These are phyloP conservation scores for Stachybotrys elegans DNA, from an alignment of 2,329 filamentous ascomycete species.

Conservation along the genomic window DNA sequence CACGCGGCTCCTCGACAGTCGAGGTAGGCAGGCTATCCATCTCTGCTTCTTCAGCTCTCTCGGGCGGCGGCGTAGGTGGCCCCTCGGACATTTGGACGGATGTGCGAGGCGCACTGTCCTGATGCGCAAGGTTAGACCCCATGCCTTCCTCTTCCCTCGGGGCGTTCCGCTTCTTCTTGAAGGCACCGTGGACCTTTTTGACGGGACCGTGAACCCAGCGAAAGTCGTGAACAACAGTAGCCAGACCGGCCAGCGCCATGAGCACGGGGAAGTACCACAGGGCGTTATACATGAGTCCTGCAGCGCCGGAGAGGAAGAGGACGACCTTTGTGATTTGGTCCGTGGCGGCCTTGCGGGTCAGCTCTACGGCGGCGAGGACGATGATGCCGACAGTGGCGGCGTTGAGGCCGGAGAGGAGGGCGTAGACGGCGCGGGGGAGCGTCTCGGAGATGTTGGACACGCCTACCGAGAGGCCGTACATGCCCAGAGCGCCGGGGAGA, in stretches of 20 bases:
- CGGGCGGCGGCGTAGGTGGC: not conserved
- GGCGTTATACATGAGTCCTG: conserved; percentile 65
- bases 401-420: conserved; percentile 66
- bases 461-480: conserved; percentile 63
- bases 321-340: conserved; percentile 58
- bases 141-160: not conserved
- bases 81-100: not conserved
- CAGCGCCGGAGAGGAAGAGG: conserved; percentile 58
- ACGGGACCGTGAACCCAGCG: conserved; percentile 38
- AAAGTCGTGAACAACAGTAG: conserved; percentile 52
- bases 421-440: conserved; percentile 60
- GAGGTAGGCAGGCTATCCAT: not conserved
- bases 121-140: not conserved
- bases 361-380: conserved; percentile 61
- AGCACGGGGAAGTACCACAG: conserved; percentile 68
- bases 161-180: not conserved
- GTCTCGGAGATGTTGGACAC: conserved; percentile 54
- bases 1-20: conserved; percentile 11
- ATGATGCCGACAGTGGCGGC: conserved; percentile 69
- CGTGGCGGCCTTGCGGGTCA: conserved; percentile 63
- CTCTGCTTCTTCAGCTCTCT: not conserved
- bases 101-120: not conserved
- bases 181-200: not conserved
- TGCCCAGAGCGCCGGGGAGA: conserved; percentile 64
- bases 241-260: conserved; percentile 50